Evolutionary conservation across 495 filamentous ascomycete species (phyloP).

Genomic region (Lasiosphaeria miniovina): DNA sequence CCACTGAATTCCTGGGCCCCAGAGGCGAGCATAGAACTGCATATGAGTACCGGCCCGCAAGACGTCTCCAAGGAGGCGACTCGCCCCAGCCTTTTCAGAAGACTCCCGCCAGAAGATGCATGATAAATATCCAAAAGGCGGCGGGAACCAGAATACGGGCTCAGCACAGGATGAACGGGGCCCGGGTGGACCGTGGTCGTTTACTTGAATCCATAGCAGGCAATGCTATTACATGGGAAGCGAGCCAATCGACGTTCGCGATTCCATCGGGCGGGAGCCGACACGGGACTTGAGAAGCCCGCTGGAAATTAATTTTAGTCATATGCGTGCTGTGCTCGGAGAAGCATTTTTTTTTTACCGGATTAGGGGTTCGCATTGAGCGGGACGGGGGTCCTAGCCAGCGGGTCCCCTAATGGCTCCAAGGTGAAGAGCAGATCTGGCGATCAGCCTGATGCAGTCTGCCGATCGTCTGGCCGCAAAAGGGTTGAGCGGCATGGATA

Average conservation of each 20-base stretch:
- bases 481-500: too few relatives aligned
- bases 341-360: background rate
- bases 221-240: conserved; percentile 5
- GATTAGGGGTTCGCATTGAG: conserved; percentile 2
- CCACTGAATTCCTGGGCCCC: too few relatives aligned
- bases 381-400: background rate
- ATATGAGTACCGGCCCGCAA: too few relatives aligned
- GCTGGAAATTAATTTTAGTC: conserved; percentile 5
- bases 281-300: background rate
- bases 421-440: too few relatives aligned
- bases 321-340: background rate
- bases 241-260: background rate
- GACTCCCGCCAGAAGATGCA: background rate
- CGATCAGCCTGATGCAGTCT: too few relatives aligned
- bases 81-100: background rate
- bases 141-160: background rate
- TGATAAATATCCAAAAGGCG: background rate
- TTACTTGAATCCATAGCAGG: conserved; percentile 8
- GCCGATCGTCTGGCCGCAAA: too few relatives aligned
- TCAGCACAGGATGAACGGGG: background rate
- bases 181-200: conserved; percentile 2
- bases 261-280: background rate
- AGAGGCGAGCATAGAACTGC: too few relatives aligned
- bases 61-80: too few relatives aligned
- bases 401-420: too few relatives aligned